Evolutionary conservation across 2,329 filamentous ascomycete species (phyloP), one percentile per base, ranked within the genome.

Genomic region (Fonsecaea multimorphosa): DNA sequence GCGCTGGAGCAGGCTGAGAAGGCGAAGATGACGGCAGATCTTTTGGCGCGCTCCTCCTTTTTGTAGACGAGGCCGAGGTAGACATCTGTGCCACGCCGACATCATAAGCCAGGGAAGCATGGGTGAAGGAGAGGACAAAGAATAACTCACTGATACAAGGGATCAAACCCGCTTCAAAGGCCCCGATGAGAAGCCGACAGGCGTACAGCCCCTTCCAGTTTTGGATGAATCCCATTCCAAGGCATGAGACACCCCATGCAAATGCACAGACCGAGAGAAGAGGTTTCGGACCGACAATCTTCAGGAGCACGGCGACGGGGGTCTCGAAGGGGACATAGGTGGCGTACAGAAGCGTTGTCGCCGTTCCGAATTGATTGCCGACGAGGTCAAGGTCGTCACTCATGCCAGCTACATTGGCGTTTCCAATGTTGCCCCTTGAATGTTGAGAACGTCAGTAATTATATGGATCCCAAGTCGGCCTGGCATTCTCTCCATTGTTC

Each of bases 281-380:
- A 1, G 89, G 89, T 67, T 82, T 85, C 56, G 89, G 79, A 65
- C 78, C 54, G 14, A 66, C 53, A 19, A 44, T 83, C 79, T 92
- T 92, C 54, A 93, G 80, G 27, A 92, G 77, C 59, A 93, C 85
- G 73, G 91, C 91, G 70, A 87, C 89, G 0, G 89, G 89, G 61
- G 92, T 90, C 79, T 91, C 88, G 31, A 74, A 74, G 58, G 88
- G 68, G 70, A 88, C 80, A 75, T 91, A 91, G 0, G 88, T 74
- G 44, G 77, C 74, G 29, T 38, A 81, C 79, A 90, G 89, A 72
- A 91, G 87, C 3, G 84, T 81, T 4, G 85, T 73, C 0, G 76
- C 75, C 58, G 75, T 73, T 62, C 76, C 78, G 72, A 82, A 83
- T 64, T 81, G 74, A 66, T 81, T 77, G 52, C 75, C 74, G 3